Evolutionary conservation across 805 yeast species (phyloP).

Genomic region (Cyberlindnera lachancei): DNA sequence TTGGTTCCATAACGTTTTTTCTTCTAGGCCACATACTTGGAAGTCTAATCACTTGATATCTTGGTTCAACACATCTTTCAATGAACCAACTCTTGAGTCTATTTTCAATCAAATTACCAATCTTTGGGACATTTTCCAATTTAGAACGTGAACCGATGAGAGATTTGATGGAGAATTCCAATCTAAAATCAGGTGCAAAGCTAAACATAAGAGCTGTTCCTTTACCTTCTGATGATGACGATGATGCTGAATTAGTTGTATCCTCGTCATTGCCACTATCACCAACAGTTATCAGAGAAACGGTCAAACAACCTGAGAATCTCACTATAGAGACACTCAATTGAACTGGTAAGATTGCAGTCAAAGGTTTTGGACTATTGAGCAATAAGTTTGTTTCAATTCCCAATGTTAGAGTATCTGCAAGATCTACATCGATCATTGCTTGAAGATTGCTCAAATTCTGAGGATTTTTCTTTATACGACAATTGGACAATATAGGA

Average conservation of each 20-base stretch:
- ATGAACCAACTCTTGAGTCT: conserved; percentile 82
- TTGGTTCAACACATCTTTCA: conserved; percentile 90
- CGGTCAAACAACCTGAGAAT: conserved; percentile 83
- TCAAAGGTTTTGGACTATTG: conserved; percentile 74
- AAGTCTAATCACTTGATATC: conserved; percentile 75
- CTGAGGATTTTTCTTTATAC: conserved; percentile 54
- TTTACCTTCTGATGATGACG: conserved; percentile 15
- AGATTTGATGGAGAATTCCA: conserved; percentile 85
- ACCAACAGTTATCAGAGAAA: conserved; percentile 36
- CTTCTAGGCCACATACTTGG: conserved; percentile 86
- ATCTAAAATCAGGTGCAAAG: conserved; percentile 82
- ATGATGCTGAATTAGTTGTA: conserved; percentile 2
- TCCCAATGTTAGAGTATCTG: conserved; percentile 81
- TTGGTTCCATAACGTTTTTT: conserved; percentile 42
- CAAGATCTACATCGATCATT: conserved; percentile 81
- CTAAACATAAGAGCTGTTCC: conserved; percentile 81
- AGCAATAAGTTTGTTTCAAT: conserved; percentile 72
- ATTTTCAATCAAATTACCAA: conserved; percentile 75
- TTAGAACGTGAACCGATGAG: conserved; percentile 90
- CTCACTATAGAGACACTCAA: conserved; percentile 82
- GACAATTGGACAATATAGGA: conserved; percentile 91
- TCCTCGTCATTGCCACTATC: conserved; percentile 13
- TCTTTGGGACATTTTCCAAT: conserved; percentile 87
- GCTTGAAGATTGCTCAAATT: conserved; percentile 58
- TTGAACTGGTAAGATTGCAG: conserved; percentile 83